A percentile compares a stretch with the other conserved stretches of the same genome.
phyloP scores from a whole-genome alignment of 2,329 filamentous ascomycete species.

The Colletotrichum kahawae region DNA sequence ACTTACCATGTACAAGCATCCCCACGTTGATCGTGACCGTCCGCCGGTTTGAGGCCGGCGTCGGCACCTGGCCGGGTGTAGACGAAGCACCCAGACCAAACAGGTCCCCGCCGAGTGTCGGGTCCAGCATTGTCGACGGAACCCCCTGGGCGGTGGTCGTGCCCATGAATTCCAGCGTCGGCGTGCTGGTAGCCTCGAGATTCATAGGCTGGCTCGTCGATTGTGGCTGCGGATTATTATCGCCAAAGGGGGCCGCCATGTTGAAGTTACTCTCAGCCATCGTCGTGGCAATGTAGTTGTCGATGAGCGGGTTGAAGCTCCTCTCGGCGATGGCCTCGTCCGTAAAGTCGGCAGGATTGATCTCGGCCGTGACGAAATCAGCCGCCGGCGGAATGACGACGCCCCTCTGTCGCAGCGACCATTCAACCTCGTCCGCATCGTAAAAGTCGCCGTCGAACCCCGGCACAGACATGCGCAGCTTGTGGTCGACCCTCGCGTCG shows the following conservation, averaged over 20 bases:
- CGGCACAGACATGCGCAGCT: constrained; percentile 58
- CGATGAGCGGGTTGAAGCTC: not conserved
- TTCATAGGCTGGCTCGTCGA: not conserved
- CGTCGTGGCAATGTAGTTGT: not conserved
- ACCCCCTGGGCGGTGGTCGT: not conserved
- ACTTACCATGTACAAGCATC: constrained; percentile 31
- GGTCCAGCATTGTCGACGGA: not conserved
- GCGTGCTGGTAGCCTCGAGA: not conserved
- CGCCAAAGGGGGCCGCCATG: not conserved
- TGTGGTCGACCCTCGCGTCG: constrained; percentile 46
- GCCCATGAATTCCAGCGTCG: not conserved
- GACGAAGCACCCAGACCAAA: not conserved
- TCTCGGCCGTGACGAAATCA: constrained; percentile 65
- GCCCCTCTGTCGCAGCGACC: constrained; percentile 69
- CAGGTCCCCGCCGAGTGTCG: not conserved
- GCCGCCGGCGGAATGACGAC: constrained; percentile 65
- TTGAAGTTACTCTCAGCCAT: not conserved
- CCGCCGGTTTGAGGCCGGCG: constrained; percentile 27
- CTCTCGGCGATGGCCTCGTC: not conserved
- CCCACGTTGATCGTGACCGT: constrained; percentile 39
- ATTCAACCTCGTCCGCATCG: constrained; percentile 77
- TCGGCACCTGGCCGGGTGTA: not conserved
- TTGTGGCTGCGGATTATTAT: fast-evolving
- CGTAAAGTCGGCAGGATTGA: constrained; percentile 50
- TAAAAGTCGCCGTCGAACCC: constrained; percentile 79